Evolutionary conservation across 2,329 filamentous ascomycete species (phyloP).

Genomic region (Fusarium buxicola): DNA sequence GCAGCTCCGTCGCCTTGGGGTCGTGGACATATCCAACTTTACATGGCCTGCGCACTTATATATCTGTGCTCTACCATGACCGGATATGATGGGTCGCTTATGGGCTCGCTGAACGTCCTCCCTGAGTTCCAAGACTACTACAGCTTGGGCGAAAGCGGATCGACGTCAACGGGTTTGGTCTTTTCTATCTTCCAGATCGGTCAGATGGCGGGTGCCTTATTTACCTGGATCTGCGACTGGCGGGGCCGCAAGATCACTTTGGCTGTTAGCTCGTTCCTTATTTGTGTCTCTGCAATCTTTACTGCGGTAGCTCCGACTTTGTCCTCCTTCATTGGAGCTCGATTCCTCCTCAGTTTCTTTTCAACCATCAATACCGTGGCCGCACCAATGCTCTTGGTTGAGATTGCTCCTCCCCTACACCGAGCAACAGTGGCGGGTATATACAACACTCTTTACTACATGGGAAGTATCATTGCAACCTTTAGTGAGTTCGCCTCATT

Average conservation of each 20-base stretch:
- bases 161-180: constrained; percentile 56
- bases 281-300: constrained; percentile 8
- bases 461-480: constrained; percentile 46
- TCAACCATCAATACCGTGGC: constrained; percentile 51
- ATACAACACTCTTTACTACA: constrained; percentile 57
- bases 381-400: constrained; percentile 69
- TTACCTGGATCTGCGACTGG: constrained; percentile 59
- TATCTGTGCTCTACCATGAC: constrained; percentile 57
- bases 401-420: constrained; percentile 69
- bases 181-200: constrained; percentile 59
- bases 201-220: constrained; percentile 57
- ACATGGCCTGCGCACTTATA: constrained; percentile 28
- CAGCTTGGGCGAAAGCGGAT: constrained; percentile 42
- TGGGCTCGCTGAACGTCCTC: constrained; percentile 59
- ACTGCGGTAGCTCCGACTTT: constrained; percentile 16
- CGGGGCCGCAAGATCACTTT: constrained; percentile 57
- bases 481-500: background rate
- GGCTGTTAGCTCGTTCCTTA: constrained; percentile 59
- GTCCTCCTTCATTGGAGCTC: constrained; percentile 6
- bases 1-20: constrained; percentile 9
- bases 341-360: constrained; percentile 16
- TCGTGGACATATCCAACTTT: constrained; percentile 24
- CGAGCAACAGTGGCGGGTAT: constrained; percentile 69
- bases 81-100: constrained; percentile 56
- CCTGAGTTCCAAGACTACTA: constrained; percentile 17